Evolutionary conservation across 192 early-diverging fungal genomes (phyloP), one percentile per base, ranked within the genome.

Genomic region (Kappamyces sp.): DNA sequence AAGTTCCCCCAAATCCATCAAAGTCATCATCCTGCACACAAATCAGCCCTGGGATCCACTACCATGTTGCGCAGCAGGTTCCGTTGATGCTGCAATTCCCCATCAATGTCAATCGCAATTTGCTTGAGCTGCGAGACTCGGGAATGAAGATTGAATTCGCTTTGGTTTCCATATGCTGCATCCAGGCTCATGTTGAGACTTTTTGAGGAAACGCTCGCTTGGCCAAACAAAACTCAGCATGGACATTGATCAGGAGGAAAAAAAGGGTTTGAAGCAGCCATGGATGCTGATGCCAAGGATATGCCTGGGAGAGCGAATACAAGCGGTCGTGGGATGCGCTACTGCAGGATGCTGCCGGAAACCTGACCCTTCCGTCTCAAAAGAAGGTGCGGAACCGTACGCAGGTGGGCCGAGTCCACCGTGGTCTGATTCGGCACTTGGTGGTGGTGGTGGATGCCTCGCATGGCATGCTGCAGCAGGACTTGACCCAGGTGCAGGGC

Each of bases 281-380:
- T 23, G 23, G 23, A 23, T 23, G 23, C 23, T 23, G 23, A 23
- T 23, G 76, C 52, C 52, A 59, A 49, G 90, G 89, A 6, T 93
- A 94, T 63, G 69, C 88, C 40, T 98, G 95, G 95, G 91, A 96
- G 70, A 89, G 87, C 65, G 91, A 93, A 61, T 98, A 96, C 80
- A 94, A 95, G 69, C 84, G 93, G 12, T 87, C 84, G 60, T 98
- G 95, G 95, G 95, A 98, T 66, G 86, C 86, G 7, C 78, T 94
- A 36, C 87, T 90, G 61, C 91, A 93, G 55, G 89, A 90, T 67
- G 87, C 88, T 35, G 78, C 83, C 51, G 93, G 93, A 43, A 85
- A 86, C 53, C 69, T 95, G 10, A 46, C 44, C 23, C 23, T n/a
- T 46, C 47, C 41, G 23, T 31, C 44, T 3, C 12, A 51, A 32